Percentiles rank a stretch among this genome's conserved stretches.
These are phyloP conservation scores for Erythrophleum fordii DNA, from an alignment of 306 rosid species.

Conservation along the genomic window DNA sequence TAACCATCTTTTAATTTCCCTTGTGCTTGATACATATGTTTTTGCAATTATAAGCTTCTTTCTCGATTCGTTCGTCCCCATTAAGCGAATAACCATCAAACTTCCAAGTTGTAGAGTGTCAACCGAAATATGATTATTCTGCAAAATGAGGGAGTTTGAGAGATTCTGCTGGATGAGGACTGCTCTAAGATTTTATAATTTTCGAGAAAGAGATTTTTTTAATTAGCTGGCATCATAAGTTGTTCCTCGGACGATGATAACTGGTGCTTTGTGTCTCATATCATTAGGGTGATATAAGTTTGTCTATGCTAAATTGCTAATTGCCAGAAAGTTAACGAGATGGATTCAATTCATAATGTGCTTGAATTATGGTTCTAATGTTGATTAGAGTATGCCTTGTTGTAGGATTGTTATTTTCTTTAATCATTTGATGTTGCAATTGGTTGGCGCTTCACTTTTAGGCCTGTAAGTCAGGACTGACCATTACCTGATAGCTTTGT, in stretches of 20 bases:
- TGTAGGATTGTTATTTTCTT: background rate
- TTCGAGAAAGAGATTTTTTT: background rate
- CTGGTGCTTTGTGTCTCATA: background rate
- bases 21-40: slow-evolving; percentile 6
- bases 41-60: slow-evolving; percentile 19
- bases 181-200: background rate
- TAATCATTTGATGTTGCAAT: background rate
- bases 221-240: background rate
- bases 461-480: background rate
- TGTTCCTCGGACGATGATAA: background rate
- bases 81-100: slow-evolving; percentile 8
- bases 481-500: background rate
- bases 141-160: slow-evolving; percentile 16
- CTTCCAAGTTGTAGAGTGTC: background rate
- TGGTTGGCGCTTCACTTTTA: background rate
- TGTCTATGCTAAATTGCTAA: background rate
- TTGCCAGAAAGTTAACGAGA: background rate
- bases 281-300: background rate
- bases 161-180: slow-evolving; percentile 7
- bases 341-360: background rate
- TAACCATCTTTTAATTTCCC: background rate
- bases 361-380: background rate
- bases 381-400: background rate
- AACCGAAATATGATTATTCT: background rate
- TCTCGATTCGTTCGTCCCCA: slow-evolving; percentile 26